Conservation (phyloP, 805 yeast genomes). For the Spathaspora arborariae region DNA sequence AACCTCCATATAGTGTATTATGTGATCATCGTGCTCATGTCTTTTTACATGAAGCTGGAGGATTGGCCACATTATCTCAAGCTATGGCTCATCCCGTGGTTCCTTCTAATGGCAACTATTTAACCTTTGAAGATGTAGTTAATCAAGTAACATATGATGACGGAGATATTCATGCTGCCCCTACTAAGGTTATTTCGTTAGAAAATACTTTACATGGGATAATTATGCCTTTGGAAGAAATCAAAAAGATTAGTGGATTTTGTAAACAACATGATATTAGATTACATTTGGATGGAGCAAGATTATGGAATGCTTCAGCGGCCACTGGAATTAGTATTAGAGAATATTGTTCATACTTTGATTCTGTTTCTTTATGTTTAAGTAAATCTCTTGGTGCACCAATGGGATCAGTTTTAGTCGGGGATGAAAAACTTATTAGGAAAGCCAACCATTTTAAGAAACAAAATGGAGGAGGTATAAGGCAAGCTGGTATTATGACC, state of each 20-base stretch:
- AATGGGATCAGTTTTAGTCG: slow-evolving; percentile 39
- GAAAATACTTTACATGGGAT: slow-evolving; percentile 44
- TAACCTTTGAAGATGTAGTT: slow-evolving; percentile 35
- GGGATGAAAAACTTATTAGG: slow-evolving; percentile 23
- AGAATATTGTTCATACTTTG: slow-evolving; percentile 37
- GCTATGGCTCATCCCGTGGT: slow-evolving; percentile 38
- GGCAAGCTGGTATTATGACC: slow-evolving; percentile 40
- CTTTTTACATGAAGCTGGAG: slow-evolving; percentile 39
- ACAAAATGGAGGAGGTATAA: slow-evolving; percentile 43
- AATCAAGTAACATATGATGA: slow-evolving; percentile 38
- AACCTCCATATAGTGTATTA: slow-evolving; percentile 39
- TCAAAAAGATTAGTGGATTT: slow-evolving; percentile 30
- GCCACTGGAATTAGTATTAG: slow-evolving; percentile 38
- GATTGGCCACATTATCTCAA: slow-evolving; percentile 39
- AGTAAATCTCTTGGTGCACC: slow-evolving; percentile 44
- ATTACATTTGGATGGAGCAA: slow-evolving; percentile 42
- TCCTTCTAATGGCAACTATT: slow-evolving; percentile 31
- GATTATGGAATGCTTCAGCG: slow-evolving; percentile 41
- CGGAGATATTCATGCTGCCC: slow-evolving; percentile 43
- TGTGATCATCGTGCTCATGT: slow-evolving; percentile 39
- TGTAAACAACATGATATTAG: slow-evolving; percentile 30
- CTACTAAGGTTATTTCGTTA: slow-evolving; percentile 40
- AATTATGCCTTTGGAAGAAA: slow-evolving; percentile 38
- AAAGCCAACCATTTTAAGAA: slow-evolving; percentile 45
- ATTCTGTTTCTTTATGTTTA: slow-evolving; percentile 40